A percentile compares a stretch with the other conserved stretches of the same genome.
Conservation (phyloP, 345 rosid genomes). For the Dimocarpus longan region DNA sequence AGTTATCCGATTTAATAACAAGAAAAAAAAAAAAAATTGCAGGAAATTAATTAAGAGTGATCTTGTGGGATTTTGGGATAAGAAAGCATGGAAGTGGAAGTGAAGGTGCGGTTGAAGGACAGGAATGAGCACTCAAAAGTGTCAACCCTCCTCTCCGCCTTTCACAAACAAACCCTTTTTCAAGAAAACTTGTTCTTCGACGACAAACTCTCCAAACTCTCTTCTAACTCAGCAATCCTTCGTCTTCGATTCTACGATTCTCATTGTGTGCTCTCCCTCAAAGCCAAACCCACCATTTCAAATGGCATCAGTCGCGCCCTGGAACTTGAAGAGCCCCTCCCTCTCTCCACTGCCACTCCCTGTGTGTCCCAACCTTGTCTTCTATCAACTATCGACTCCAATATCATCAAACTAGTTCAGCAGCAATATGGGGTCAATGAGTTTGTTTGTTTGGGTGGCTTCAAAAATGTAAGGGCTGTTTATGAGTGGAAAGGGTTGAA, state of each 20-base stretch:
- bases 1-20: not conserved
- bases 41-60: too few relatives aligned
- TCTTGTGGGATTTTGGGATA: too few relatives aligned
- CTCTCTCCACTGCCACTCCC: slow-evolving; percentile 16
- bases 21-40: too few relatives aligned
- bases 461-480: slow-evolving; percentile 60
- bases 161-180: slow-evolving; percentile 49
- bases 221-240: slow-evolving; percentile 50
- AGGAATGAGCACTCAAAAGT: slow-evolving; percentile 38
- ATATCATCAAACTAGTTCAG: slow-evolving; percentile 43
- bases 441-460: slow-evolving; percentile 59
- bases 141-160: slow-evolving; percentile 46
- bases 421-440: slow-evolving; percentile 45
- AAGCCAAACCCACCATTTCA: slow-evolving; percentile 50
- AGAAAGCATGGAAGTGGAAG: slow-evolving; percentile 60
- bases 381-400: slow-evolving; percentile 30
- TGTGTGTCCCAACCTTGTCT: slow-evolving; percentile 37
- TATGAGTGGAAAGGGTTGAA: slow-evolving; percentile 65
- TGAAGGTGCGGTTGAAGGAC: slow-evolving; percentile 54
- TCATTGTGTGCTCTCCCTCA: slow-evolving; percentile 56
- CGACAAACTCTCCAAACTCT: slow-evolving; percentile 40
- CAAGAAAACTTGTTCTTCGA: slow-evolving; percentile 76
- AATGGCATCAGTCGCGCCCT: slow-evolving; percentile 60
- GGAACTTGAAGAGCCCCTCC: slow-evolving; percentile 61
- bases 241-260: slow-evolving; percentile 63